Base-by-base conservation (phyloP, 139 green algal species). In the Volvox reticuliferus region DNA sequence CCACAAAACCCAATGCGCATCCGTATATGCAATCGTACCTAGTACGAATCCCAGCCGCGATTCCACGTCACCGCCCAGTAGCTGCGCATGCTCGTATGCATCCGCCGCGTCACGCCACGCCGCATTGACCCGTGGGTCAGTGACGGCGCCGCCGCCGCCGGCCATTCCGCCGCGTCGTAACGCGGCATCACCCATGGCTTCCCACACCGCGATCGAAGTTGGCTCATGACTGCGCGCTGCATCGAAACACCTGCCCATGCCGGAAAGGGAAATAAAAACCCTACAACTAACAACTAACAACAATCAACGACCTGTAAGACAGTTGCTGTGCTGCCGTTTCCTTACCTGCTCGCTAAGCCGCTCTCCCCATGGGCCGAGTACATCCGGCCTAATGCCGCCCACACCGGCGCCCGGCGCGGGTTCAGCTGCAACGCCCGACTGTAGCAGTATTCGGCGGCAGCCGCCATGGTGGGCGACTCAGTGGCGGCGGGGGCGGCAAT, bases 341-440 rank as follows among this genome's bases (percentile, higher is more conserved):
- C 61, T 20, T 79, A 91, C 77, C 37, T 81, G 87, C 87, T 91
- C 16, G 75, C 77, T 32, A 85, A 30, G 19, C 19, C 78, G 3
- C 88, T 91, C 87, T 93, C 89, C 0, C 88, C 93, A 21, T 92
- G 69, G 20, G 62, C 50, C 21, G 92, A 87, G 89, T 98, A 98
- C 55, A 97, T 90, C 6, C 96, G 91, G 1, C 95, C 96, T 76
- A 98, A 93, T 21, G 91, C 95, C 55, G 96, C 93, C 97, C 96
- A 98, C 26, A 93, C 88, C 13, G 82, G 20, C 12, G 95, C 95
- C 2, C 67, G 68, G 79, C 94, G 93, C 5, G 95, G 93, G 91
- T 98, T 95, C 36, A 98, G 96, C 89, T 96, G 92, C 71, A 98
- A 88, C 2, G 95, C 92, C 2, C 97, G 89, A 20, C 35, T 86